phyloP scores from a whole-genome alignment of 768 basidiomycete genomes.

The Lentinus tigrinus region DNA sequence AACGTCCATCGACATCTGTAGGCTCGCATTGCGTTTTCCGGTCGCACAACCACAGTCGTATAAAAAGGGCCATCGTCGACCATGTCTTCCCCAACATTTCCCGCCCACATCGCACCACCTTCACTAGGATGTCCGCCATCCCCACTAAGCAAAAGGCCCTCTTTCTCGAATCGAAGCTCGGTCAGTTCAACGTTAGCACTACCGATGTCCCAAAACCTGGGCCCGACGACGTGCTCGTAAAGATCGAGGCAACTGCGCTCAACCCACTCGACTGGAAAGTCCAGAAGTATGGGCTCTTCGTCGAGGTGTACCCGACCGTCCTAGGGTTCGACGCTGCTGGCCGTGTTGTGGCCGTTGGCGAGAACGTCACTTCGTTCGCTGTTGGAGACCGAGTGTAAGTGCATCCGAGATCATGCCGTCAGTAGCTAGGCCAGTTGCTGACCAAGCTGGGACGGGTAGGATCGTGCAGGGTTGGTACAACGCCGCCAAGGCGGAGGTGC shows the following conservation, averaged over 20 bases:
- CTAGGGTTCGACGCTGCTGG: slow-evolving; percentile 21
- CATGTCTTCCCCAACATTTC: too few species aligned
- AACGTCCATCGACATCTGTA: too few species aligned
- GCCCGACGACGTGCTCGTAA: slow-evolving; percentile 41
- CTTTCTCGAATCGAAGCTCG: slow-evolving; percentile 8
- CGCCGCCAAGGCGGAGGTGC: neutral
- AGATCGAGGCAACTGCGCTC: slow-evolving; percentile 38
- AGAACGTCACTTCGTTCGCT: neutral
- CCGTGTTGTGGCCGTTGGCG: slow-evolving; percentile 28
- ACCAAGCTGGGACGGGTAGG: too few species aligned
- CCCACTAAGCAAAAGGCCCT: slow-evolving; percentile 17
- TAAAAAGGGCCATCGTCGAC: too few species aligned
- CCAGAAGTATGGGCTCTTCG: slow-evolving; percentile 19
- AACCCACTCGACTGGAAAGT: slow-evolving; percentile 38
- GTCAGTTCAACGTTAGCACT: slow-evolving; percentile 4
- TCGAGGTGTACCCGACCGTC: slow-evolving; percentile 23
- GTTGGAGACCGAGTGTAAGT: slow-evolving; percentile 10
- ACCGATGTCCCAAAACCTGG: slow-evolving; percentile 32
- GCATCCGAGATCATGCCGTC: neutral
- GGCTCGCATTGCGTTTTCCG: too few species aligned
- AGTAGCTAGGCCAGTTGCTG: too few species aligned
- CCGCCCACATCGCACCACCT: too few species aligned
- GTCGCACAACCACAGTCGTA: too few species aligned
- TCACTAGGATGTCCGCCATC: neutral
- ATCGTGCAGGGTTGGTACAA: neutral